These are phyloP conservation scores for Coelastrella sp. DNA, from an alignment of 139 green algal genomes.

Conservation along the genomic window DNA sequence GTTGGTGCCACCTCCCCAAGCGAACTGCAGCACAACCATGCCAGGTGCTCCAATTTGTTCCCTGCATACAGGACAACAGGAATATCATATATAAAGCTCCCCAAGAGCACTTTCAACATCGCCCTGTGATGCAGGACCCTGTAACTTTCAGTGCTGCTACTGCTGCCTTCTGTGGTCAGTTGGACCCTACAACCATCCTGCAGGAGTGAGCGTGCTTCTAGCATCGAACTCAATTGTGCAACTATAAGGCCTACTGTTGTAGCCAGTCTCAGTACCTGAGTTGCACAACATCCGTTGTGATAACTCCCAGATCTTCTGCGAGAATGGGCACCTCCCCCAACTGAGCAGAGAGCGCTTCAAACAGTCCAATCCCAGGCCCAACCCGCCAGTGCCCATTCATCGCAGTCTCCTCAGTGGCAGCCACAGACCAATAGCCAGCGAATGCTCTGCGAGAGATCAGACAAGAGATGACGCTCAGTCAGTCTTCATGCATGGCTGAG, in stretches of 20 bases:
- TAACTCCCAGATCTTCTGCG: conserved; percentile 98
- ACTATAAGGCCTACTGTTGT: no score
- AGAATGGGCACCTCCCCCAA: conserved; percentile 87
- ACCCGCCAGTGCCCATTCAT: conserved; percentile 89
- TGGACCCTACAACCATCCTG: no score
- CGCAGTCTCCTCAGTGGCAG: conserved; percentile 86
- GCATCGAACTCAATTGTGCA: no score
- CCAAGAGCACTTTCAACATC: neutral
- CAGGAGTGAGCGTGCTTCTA: no score
- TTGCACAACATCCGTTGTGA: conserved; percentile 93
- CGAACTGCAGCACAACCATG: conserved; percentile 99
- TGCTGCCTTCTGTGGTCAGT: no score
- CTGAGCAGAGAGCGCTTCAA: conserved; percentile 74
- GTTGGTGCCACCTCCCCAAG: conserved; percentile 86
- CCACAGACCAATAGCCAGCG: conserved; percentile 93
- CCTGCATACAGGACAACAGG: conserved; percentile 43
- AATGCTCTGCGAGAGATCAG: conserved; percentile 42
- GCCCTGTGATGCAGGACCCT: neutral
- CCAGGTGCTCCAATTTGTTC: conserved; percentile 91
- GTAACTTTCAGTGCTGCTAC: neutral
- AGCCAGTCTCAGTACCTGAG: conserved; percentile 68
- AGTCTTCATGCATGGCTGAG: no score
- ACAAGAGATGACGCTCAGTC: no score
- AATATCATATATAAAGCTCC: neutral
- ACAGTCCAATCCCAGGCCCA: conserved; percentile 85